phyloP scores from a whole-genome alignment of 805 yeast species.

The Myxozyma monticola region DNA sequence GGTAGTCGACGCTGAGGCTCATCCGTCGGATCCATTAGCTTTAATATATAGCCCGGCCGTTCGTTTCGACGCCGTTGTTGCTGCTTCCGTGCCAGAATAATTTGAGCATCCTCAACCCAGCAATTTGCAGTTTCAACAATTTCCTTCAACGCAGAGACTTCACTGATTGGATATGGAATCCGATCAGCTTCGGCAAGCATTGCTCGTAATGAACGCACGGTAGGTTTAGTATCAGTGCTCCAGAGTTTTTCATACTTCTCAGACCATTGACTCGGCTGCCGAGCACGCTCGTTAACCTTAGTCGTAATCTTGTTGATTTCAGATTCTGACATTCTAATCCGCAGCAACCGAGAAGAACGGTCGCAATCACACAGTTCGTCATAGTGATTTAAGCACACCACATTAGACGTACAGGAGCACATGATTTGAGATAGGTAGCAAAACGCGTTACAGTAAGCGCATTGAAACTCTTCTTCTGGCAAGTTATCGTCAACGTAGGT shows the following conservation, averaged over 20 bases:
- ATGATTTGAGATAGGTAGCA: conserved; percentile 30
- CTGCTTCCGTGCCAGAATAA: conserved; percentile 52
- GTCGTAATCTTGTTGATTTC: conserved; percentile 45
- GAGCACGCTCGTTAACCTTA: conserved; percentile 45
- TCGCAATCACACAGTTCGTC: conserved; percentile 24
- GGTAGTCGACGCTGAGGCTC: conserved; percentile 23
- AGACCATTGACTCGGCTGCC: conserved; percentile 56
- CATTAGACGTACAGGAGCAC: conserved; percentile 17
- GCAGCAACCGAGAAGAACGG: conserved; percentile 8
- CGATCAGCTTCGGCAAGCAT: conserved; percentile 59
- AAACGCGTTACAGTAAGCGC: conserved; percentile 31
- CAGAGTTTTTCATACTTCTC: conserved; percentile 43
- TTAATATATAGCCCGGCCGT: neutral
- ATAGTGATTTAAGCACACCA: conserved; percentile 24
- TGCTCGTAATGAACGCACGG: conserved; percentile 48
- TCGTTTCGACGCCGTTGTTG: conserved; percentile 15
- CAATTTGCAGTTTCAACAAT: conserved; percentile 49
- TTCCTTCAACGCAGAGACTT: conserved; percentile 42
- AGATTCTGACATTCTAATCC: conserved; percentile 51
- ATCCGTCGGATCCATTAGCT: conserved; percentile 34
- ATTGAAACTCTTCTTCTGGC: conserved; percentile 25
- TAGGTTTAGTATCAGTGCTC: conserved; percentile 45
- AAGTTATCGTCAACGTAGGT: neutral
- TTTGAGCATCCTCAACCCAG: conserved; percentile 59
- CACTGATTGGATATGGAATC: conserved; percentile 45